Conservation (phyloP, 2,329 filamentous ascomycete genomes). For the Aspergillus arachidicola region DNA sequence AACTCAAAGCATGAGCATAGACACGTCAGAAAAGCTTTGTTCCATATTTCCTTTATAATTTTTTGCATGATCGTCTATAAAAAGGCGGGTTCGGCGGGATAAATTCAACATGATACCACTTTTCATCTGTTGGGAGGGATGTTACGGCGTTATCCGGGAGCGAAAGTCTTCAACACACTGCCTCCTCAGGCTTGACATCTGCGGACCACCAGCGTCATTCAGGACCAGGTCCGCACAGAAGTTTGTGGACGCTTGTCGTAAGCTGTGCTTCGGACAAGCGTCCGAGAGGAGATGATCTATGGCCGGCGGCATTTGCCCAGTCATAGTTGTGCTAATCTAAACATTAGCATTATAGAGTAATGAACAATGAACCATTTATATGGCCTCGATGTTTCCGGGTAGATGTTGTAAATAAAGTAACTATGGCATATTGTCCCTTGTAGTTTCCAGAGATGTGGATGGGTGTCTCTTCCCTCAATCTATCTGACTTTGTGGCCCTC, state of each 20-base stretch:
- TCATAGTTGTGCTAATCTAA: constrained; percentile 37
- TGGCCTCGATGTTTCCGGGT: neutral
- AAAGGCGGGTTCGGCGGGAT: constrained; percentile 42
- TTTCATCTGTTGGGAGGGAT: constrained; percentile 45
- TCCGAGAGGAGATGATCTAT: constrained; percentile 14
- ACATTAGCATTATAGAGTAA: constrained; percentile 39
- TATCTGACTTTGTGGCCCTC: too few species aligned
- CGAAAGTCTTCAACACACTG: constrained; percentile 46
- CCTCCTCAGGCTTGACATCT: constrained; percentile 22
- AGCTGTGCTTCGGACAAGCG: constrained; percentile 17
- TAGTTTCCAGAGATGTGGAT: too few species aligned
- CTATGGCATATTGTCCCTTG: neutral
- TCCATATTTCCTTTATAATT: constrained; percentile 36
- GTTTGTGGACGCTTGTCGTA: constrained; percentile 7
- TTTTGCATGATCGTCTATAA: constrained; percentile 42
- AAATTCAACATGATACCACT: constrained; percentile 55
- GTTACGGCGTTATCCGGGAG: constrained; percentile 46
- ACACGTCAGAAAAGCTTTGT: constrained; percentile 35
- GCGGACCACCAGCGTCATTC: neutral
- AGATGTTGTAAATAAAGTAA: neutral
- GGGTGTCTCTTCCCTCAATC: too few species aligned
- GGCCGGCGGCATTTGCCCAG: constrained; percentile 12
- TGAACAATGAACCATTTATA: constrained; percentile 14
- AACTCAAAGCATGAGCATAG: constrained; percentile 52
- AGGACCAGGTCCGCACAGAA: neutral